Conservation (phyloP, 495 filamentous ascomycete genomes). For the Hypomontagnella monticulosa region DNA sequence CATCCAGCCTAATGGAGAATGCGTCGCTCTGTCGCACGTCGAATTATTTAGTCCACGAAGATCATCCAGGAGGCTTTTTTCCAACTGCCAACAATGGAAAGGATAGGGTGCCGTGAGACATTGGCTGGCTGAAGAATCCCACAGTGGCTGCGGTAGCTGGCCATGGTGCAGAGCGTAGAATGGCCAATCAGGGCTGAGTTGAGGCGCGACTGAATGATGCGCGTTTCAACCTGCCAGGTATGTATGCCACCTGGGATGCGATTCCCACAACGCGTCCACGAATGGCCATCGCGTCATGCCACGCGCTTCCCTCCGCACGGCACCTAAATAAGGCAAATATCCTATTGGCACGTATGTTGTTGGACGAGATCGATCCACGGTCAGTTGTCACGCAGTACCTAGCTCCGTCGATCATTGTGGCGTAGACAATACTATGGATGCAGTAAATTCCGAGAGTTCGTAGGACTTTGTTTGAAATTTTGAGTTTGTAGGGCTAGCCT, state of each 20-base stretch:
- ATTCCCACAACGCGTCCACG: constrained; percentile 28
- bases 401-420: constrained; percentile 29
- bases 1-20: constrained; percentile 30
- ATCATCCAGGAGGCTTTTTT: neutral
- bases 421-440: constrained; percentile 10
- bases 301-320: constrained; percentile 28
- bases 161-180: constrained; percentile 23
- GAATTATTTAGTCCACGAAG: constrained; percentile 7
- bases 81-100: constrained; percentile 34
- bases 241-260: constrained; percentile 10
- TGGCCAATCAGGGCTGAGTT: constrained; percentile 15
- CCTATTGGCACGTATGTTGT: constrained; percentile 31
- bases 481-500: constrained; percentile 32
- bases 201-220: constrained; percentile 24
- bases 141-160: constrained; percentile 16
- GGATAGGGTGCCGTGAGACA: constrained; percentile 21
- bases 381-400: constrained; percentile 10
- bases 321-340: constrained; percentile 21
- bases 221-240: constrained; percentile 29
- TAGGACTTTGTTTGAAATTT: constrained; percentile 10
- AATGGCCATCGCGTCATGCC: constrained; percentile 36
- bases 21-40: constrained; percentile 8
- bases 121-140: constrained; percentile 38
- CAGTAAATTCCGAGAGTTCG: constrained; percentile 21
- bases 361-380: constrained; percentile 30